Evolutionary conservation across 1,139 yeast species (phyloP).

Genomic region (Geotrichum australiense): DNA sequence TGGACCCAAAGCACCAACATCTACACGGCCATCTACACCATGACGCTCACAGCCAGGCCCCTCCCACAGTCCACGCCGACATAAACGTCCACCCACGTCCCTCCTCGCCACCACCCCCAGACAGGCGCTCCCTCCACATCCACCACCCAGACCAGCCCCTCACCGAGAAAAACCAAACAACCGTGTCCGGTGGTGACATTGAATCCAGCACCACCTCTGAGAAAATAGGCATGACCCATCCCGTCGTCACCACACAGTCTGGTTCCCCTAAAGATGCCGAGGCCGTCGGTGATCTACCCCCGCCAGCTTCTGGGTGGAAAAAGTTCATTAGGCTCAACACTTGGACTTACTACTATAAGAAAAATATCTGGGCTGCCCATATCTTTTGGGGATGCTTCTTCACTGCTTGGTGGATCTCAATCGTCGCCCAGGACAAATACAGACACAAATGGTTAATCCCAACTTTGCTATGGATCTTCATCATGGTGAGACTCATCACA

Average conservation of each 20-base stretch:
- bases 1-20: conserved; percentile 24
- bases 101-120: conserved; percentile 22
- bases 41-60: conserved; percentile 23
- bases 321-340: not conserved
- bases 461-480: conserved; percentile 48
- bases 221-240: not conserved
- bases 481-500: conserved; percentile 50
- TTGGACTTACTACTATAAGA: conserved; percentile 36
- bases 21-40: conserved; percentile 28
- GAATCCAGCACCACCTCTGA: not conserved
- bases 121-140: no score
- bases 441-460: conserved; percentile 60
- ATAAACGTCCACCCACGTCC: conserved; percentile 24
- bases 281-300: conserved; percentile 32
- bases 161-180: conserved; percentile 30
- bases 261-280: not conserved
- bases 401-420: conserved; percentile 64
- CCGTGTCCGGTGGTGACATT: conserved; percentile 31
- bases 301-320: not conserved
- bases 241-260: not conserved
- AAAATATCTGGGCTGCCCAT: conserved; percentile 27
- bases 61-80: conserved; percentile 26
- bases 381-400: conserved; percentile 39
- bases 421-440: conserved; percentile 46
- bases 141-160: conserved; percentile 5